A percentile compares a stretch with the other conserved stretches of the same genome.
phyloP scores from a whole-genome alignment of 768 basidiomycete genomes.

The Russula olivacea region DNA sequence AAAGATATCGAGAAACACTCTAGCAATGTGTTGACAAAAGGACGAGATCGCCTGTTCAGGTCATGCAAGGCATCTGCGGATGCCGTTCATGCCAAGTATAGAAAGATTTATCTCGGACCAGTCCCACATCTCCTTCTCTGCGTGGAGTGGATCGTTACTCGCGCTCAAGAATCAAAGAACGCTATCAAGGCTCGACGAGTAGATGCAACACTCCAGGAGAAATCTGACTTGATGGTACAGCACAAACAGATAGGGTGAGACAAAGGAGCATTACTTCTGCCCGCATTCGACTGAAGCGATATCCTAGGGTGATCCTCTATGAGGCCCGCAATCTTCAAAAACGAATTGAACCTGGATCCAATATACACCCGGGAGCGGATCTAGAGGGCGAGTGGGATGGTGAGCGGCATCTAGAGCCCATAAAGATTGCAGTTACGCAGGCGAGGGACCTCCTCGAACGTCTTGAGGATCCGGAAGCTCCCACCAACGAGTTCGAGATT shows the following conservation, averaged over 20 bases:
- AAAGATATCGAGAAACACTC: not conserved
- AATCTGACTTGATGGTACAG: not conserved
- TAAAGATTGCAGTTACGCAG: conserved; percentile 4
- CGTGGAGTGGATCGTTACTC: conserved; percentile 11
- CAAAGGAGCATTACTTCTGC: not conserved
- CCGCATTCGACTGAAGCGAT: not conserved
- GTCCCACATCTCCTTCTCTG: conserved; percentile 20
- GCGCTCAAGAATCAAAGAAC: not conserved
- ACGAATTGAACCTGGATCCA: not conserved
- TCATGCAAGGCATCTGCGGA: conserved; percentile 8
- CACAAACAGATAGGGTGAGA: conserved; percentile 5
- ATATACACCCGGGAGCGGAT: not conserved
- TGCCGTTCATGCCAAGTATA: not conserved
- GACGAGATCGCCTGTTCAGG: conserved; percentile 6
- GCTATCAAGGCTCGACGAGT: conserved; percentile 2
- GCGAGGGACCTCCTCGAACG: conserved; percentile 3
- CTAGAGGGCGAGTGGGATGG: not conserved
- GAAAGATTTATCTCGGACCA: conserved; percentile 15
- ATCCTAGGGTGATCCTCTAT: not conserved
- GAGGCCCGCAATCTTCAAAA: not conserved
- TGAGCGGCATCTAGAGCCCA: not conserved
- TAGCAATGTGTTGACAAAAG: not conserved
- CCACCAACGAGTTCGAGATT: conserved; percentile 5
- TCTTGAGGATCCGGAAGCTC: not conserved
- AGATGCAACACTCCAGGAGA: conserved; percentile 2